These are phyloP conservation scores for Xylaria arbuscula DNA, from an alignment of 2,329 filamentous ascomycete species.

Conservation along the genomic window DNA sequence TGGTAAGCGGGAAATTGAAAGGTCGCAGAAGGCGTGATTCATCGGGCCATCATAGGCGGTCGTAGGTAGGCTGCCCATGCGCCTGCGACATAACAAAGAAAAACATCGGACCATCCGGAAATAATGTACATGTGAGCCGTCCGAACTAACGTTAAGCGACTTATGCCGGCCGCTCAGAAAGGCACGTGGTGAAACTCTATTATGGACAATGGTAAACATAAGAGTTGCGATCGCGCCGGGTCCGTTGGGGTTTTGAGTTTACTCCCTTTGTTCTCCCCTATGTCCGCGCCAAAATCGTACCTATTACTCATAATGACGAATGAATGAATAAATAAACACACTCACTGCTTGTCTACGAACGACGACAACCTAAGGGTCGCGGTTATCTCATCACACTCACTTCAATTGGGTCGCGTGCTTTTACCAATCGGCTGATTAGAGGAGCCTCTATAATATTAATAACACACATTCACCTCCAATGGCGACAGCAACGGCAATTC, in stretches of 20 bases:
- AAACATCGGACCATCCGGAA: slow-evolving; percentile 31
- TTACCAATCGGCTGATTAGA: slow-evolving; percentile 5
- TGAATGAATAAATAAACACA: background rate
- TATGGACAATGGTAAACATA: slow-evolving; percentile 12
- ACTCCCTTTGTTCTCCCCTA: slow-evolving; percentile 1
- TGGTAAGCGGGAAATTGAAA: slow-evolving; percentile 29
- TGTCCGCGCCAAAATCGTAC: background rate
- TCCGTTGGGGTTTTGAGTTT: slow-evolving; percentile 1
- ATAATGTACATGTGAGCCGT: slow-evolving; percentile 26
- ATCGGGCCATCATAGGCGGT: slow-evolving; percentile 33
- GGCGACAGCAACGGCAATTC: slow-evolving; percentile 28
- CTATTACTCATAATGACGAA: slow-evolving; percentile 5
- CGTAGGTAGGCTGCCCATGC: slow-evolving; percentile 10
- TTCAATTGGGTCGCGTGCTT: slow-evolving; percentile 5
- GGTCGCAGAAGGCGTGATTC: slow-evolving; percentile 26
- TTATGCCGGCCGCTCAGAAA: background rate
- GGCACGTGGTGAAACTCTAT: slow-evolving; percentile 32
- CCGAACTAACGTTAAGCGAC: background rate
- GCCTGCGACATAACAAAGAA: slow-evolving; percentile 6
- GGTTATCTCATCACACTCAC: background rate
- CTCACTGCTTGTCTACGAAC: background rate
- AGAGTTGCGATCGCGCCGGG: background rate
- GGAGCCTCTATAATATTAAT: slow-evolving; percentile 11
- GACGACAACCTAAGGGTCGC: background rate
- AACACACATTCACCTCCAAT: slow-evolving; percentile 20